Evolutionary conservation across 1,139 yeast species (phyloP).

Genomic region (Zygoascus hellenicus): DNA sequence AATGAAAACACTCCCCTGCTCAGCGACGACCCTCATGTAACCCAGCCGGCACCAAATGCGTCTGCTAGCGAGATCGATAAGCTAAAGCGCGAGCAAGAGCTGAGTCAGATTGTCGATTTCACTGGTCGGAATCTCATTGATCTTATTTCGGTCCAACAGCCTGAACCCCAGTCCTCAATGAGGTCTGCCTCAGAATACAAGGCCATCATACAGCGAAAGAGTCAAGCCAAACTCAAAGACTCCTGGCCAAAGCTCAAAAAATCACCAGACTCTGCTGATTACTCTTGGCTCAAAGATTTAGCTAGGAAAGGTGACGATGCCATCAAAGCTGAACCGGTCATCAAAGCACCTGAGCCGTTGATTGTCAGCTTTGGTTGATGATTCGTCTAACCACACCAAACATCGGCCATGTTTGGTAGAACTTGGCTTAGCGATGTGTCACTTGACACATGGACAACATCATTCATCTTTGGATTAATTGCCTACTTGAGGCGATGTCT

Average conservation of each 20-base stretch:
- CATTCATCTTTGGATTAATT: too few relatives aligned
- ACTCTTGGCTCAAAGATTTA: conserved; percentile 22
- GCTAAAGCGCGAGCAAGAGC: conserved; percentile 20
- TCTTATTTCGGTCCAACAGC: conserved; percentile 24
- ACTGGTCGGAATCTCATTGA: conserved; percentile 26
- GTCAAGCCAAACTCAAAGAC: conserved; percentile 1
- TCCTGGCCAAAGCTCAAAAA: conserved; percentile 10
- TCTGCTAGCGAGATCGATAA: conserved; percentile 12
- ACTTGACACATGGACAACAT: too few relatives aligned
- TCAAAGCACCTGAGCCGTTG: conserved; percentile 21
- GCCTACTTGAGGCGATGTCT: too few relatives aligned
- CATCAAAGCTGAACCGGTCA: conserved; percentile 20
- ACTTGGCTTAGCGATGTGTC: too few relatives aligned
- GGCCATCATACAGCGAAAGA: neutral
- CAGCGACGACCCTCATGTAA: conserved; percentile 1
- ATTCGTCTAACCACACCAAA: neutral
- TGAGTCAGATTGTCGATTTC: conserved; percentile 22
- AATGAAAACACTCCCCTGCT: conserved; percentile 17
- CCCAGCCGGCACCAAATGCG: conserved; percentile 1
- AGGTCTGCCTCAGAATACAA: conserved; percentile 20
- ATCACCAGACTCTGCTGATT: conserved; percentile 14
- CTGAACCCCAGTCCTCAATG: conserved; percentile 21
- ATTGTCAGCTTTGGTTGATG: conserved; percentile 18
- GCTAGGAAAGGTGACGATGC: conserved; percentile 20
- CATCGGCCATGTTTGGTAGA: too few relatives aligned